phyloP scores from a whole-genome alignment of 176 grass and related monocot genomes.

The Rhynchospora breviuscula region DNA sequence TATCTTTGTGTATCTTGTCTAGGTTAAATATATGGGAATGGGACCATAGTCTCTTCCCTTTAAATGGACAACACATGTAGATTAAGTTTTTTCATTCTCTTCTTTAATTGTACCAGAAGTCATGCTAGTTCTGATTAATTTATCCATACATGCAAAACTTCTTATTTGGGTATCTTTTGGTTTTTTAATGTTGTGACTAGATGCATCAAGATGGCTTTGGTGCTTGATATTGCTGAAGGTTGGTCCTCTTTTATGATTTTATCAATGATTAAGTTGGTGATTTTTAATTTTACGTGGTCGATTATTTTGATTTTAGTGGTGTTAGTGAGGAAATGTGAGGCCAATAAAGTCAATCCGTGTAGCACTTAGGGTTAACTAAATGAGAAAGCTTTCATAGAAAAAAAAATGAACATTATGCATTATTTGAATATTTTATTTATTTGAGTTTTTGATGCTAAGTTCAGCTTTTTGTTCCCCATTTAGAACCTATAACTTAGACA shows the following conservation, averaged over 20 bases:
- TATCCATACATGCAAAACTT: background rate
- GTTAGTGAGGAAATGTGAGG: background rate
- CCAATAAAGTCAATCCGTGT: background rate
- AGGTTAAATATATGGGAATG: too few relatives aligned
- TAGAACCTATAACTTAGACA: background rate
- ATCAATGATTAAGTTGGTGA: background rate
- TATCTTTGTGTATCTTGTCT: too few relatives aligned
- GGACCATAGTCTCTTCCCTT: too few relatives aligned
- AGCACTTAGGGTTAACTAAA: background rate
- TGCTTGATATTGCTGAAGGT: constrained; percentile 98
- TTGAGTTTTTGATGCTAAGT: background rate
- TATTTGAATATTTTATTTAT: background rate
- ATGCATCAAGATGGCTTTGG: constrained; percentile 93
- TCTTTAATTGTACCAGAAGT: background rate
- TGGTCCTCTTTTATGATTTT: background rate
- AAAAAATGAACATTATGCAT: background rate
- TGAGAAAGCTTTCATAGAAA: background rate
- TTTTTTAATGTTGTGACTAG: constrained; percentile 26
- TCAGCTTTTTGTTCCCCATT: background rate
- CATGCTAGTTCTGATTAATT: background rate
- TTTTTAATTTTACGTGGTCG: background rate
- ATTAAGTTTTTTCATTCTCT: too few relatives aligned
- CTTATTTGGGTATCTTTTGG: background rate
- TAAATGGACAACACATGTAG: too few relatives aligned
- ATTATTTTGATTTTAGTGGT: background rate